These are phyloP conservation scores for Claviceps sp. DNA, from an alignment of 2,329 filamentous ascomycete species.

Conservation along the genomic window DNA sequence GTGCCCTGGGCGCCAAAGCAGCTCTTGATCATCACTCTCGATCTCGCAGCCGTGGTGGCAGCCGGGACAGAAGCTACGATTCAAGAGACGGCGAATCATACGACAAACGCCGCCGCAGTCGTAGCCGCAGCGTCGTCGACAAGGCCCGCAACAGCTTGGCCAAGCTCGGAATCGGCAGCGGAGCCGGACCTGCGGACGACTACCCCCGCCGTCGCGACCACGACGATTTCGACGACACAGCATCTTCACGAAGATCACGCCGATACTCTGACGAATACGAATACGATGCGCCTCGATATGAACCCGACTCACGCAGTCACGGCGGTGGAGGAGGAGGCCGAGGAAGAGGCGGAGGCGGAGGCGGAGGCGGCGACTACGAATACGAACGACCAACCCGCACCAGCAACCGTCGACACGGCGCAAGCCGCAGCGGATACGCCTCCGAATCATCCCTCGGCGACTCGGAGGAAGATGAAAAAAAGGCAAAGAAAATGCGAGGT, in stretches of 20 bases:
- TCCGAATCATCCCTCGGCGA: constrained; percentile 44
- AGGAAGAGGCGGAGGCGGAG: constrained; percentile 16
- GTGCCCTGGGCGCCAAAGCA: constrained; percentile 50
- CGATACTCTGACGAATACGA: constrained; percentile 34
- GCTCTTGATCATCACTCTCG: constrained; percentile 33
- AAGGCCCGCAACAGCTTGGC: constrained; percentile 46
- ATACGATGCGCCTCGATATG: constrained; percentile 27
- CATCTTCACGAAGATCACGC: constrained; percentile 23
- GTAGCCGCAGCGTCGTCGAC: constrained; percentile 54
- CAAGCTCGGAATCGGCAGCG: constrained; percentile 45
- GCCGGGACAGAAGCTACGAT: constrained; percentile 30
- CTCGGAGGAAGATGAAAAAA: constrained; percentile 42
- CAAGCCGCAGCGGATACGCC: constrained; percentile 28
- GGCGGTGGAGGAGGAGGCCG: constrained; percentile 16
- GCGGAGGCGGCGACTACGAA: constrained; percentile 30
- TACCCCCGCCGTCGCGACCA: constrained; percentile 27
- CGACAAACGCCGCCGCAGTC: constrained; percentile 31
- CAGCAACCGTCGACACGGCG: constrained; percentile 25
- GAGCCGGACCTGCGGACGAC: constrained; percentile 23
- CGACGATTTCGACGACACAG: constrained; percentile 31
- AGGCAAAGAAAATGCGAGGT: constrained; percentile 45
- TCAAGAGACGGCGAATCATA: constrained; percentile 30
- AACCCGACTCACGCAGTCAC: constrained; percentile 14
- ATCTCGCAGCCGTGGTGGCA: constrained; percentile 35
- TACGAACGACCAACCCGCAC: constrained; percentile 30